Evolutionary conservation across 2,329 filamentous ascomycete species (phyloP).

Genomic region (Cryphonectria naterciae): DNA sequence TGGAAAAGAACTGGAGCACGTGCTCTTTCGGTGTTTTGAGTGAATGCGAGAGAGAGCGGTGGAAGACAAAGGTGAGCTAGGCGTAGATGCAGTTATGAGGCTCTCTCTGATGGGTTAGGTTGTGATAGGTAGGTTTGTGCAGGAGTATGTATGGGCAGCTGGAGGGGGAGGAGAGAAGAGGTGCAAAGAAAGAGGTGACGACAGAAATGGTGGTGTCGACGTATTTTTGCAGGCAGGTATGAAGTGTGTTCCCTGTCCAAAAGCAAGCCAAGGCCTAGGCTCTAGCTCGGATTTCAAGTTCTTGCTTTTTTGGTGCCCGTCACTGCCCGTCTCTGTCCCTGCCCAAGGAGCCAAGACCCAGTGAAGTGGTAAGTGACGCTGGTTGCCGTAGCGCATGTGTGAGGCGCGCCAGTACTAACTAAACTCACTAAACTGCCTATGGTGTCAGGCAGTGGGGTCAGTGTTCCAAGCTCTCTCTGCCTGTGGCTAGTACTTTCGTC

Average conservation of each 20-base stretch:
- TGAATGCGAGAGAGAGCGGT: conserved; percentile 1
- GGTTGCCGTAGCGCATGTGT: not conserved
- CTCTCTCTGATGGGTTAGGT: not conserved
- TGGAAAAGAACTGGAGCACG: not conserved
- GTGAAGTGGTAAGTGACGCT: conserved; percentile 2
- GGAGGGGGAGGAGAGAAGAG: not conserved
- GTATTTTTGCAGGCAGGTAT: conserved; percentile 11
- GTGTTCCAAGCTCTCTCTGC: not conserved
- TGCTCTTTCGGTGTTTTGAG: not conserved
- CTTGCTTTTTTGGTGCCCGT: conserved; percentile 1
- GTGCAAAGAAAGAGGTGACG: conserved; percentile 12
- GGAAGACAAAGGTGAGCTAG: not conserved
- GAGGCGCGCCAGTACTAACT: not conserved
- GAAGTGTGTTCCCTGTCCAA: conserved; percentile 8
- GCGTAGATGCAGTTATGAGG: not conserved
- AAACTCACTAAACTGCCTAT: not conserved
- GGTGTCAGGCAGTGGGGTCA: not conserved
- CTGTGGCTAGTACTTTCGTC: conserved; percentile 2
- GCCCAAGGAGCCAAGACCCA: not conserved
- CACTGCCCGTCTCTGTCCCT: not conserved
- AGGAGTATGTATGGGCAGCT: not conserved
- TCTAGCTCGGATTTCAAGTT: conserved; percentile 1
- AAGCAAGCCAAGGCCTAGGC: not conserved
- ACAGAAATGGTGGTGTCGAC: conserved; percentile 3
- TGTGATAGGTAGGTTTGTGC: not conserved